Conservation (phyloP, 768 basidiomycete species). For the Amanita polypyramis region DNA sequence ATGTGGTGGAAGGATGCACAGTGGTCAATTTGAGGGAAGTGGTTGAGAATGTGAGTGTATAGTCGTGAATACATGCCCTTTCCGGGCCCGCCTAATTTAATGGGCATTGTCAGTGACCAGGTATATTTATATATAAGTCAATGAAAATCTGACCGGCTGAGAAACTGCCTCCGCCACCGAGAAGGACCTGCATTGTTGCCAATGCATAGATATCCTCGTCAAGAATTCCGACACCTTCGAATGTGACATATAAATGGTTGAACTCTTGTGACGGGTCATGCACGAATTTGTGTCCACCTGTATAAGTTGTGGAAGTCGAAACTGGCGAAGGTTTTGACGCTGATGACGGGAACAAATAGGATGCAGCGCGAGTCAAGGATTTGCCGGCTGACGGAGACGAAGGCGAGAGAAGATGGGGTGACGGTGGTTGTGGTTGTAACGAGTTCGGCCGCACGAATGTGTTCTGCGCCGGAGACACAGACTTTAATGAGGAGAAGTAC, state of each 20-base stretch:
- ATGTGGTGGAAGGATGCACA: conserved; percentile 97
- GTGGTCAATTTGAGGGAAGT: conserved; percentile 88
- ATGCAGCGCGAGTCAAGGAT: conserved; percentile 68
- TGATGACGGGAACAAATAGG: conserved; percentile 47
- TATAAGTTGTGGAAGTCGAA: conserved; percentile 52
- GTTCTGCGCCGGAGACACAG: conserved; percentile 17
- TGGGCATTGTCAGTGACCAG: conserved; percentile 7
- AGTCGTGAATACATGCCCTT: conserved; percentile 99
- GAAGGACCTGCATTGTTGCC: conserved; percentile 88
- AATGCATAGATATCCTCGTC: conserved; percentile 89
- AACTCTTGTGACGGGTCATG: conserved; percentile 57
- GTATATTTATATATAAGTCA: neutral
- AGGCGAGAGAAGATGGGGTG: conserved; percentile 46
- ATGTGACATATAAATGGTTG: conserved; percentile 88
- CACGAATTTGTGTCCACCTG: conserved; percentile 74
- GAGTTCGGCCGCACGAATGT: conserved; percentile 19
- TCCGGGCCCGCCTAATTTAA: conserved; percentile 70
- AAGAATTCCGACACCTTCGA: conserved; percentile 84
- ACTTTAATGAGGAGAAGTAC: conserved; percentile 66
- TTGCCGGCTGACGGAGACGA: conserved; percentile 48
- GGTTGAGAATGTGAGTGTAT: conserved; percentile 93
- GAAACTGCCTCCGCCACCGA: conserved; percentile 95
- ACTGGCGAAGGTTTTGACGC: conserved; percentile 14
- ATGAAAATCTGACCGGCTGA: conserved; percentile 55
- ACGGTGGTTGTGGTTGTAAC: conserved; percentile 25